Base-by-base conservation (phyloP, 176 grass and related monocot species). In the Juncus inflexus region DNA sequence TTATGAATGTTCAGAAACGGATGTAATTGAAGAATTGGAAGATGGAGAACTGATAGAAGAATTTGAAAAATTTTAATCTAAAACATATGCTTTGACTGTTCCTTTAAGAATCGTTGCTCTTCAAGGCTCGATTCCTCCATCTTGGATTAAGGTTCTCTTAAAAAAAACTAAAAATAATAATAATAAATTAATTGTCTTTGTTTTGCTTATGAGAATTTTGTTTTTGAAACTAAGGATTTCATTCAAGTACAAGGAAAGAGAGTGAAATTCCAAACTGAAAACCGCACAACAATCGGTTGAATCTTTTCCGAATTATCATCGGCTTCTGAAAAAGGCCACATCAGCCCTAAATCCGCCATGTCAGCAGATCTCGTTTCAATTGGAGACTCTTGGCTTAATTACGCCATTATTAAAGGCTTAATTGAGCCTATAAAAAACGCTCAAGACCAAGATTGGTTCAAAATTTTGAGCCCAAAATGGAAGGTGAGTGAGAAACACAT, bases 371-470 rank as follows among this genome's bases (percentile, higher is more conserved):
- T 86, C 4, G 75, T 96, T 68, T 88, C 87, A 0, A 53, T 96
- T 12, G 92, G 92, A 12, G 84, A 91, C 70, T 96, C 87, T 35
- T 96, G 92, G 92, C 84, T 96, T 1, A 79, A 70, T 11, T 77
- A 83, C 50, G 87, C 87, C 70, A 75, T 96, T 28, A 64, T 39
- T 3, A 83, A 66, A 63, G 84, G 87, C 64, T 80, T 96, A 58
- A 65, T 96, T 35, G 92, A 86, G 35, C 85, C 85, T 81, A 42
- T 97, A 57, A 84, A 72, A 16, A 63, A 89, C 72, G 70, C 79
- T 15, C 82, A 84, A 73, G 77, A 86, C 3, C 84, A 97, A 58
- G 79, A 89, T 40, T 97, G 92, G 92, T 91, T 86, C 63, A 62
- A 37, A 56, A 75, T 9, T 67, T 77, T 97, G 50, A 86, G 85